Base-by-base conservation (phyloP, 2,329 filamentous ascomycete species). In the Cercospora nicotianae region DNA sequence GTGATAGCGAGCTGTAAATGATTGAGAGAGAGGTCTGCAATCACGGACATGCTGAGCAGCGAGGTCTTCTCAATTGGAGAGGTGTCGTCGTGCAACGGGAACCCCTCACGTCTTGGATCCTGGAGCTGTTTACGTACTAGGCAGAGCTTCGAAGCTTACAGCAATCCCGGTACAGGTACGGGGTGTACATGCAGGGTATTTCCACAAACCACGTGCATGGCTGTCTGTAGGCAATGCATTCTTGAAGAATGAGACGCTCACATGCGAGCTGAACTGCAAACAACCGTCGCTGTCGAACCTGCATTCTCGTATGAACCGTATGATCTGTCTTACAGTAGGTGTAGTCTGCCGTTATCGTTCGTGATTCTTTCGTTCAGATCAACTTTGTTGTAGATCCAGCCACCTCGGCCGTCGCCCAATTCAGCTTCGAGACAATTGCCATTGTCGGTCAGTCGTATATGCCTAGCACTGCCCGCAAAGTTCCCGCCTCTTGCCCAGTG, bases 311-410 rank as follows among this genome's bases (percentile, higher is more conserved):
- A 36, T 13, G 9, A 42, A 8, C 7, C 2, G 4, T 13, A n/a
- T 53, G n/a, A 20, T 36, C 42, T 20, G 9, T 55, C 26, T 67
- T 64, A 74, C 51, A 78, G 66, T 68, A 77, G 75, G 23, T 73
- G 71, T 72, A 81, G 69, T 45, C 76, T 70, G 3, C 80, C 79
- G 65, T 81, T 72, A 18, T 78, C 73, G 67, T 81, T 81, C 9
- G 76, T 74, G 53, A 82, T 80, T 53, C 76, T 72, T 70, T 81
- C 80, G 72, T 81, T 77, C 70, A 82, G 68, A 28, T 75, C 71
- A 20, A 81, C 66, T 45, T 69, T 71, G 64, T 76, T 75, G 45
- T 70, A 66, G 18, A 73, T 70, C 78, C 77, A 80, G 5, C 76
- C 76, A 28, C 77, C 78, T 9, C 69, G 61, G 0, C 77, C 78